These are phyloP conservation scores for Colletotrichum sp. DNA, from an alignment of 2,329 filamentous ascomycete genomes.

Conservation along the genomic window DNA sequence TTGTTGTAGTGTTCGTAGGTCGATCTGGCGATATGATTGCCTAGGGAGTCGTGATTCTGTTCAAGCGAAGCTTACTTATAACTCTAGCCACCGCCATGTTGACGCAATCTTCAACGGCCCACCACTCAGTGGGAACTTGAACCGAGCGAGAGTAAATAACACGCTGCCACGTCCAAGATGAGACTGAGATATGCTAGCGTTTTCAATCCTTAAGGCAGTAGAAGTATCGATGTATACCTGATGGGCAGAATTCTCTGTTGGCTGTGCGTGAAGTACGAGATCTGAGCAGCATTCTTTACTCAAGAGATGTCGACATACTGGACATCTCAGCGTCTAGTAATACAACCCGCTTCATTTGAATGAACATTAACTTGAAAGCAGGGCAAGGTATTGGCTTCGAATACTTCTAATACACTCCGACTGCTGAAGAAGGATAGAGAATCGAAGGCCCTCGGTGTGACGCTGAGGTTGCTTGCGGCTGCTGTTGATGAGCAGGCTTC, in stretches of 20 bases:
- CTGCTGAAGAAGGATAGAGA: background rate
- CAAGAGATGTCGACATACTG: background rate
- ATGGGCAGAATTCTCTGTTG: background rate
- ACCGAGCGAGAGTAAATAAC: too few relatives aligned
- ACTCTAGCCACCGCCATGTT: background rate
- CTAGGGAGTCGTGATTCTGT: background rate
- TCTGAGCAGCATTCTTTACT: background rate
- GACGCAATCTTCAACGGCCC: background rate
- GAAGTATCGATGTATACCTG: background rate
- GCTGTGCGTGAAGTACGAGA: too few relatives aligned
- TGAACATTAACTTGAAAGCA: too few relatives aligned
- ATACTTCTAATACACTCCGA: background rate
- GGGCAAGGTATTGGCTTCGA: background rate
- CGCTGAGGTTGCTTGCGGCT: background rate
- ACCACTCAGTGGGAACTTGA: too few relatives aligned
- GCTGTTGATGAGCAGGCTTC: background rate
- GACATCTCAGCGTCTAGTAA: background rate
- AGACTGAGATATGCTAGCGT: too few relatives aligned
- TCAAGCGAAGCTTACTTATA: background rate
- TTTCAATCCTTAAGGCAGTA: fast-evolving
- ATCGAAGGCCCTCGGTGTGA: background rate
- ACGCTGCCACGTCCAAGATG: too few relatives aligned
- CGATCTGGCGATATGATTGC: background rate
- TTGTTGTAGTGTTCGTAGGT: background rate
- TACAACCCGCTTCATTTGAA: background rate